Base-by-base conservation (phyloP, 306 rosid species). In the Cucurbita ficifolia region DNA sequence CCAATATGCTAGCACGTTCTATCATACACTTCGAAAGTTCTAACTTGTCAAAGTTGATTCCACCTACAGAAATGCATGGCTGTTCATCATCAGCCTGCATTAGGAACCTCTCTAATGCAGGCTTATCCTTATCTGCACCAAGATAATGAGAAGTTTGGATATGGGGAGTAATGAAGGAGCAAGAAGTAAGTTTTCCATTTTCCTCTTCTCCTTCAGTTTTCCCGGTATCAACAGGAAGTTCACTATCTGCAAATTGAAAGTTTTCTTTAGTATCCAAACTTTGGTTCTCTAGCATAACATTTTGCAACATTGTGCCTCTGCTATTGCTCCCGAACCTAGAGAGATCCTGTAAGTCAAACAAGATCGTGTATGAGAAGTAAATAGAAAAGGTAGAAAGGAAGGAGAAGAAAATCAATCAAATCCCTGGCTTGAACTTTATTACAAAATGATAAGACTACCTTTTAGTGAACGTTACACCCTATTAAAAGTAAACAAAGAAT, bases 51-150 rank as follows among this genome's bases (percentile, higher is more conserved):
- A 88, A 81, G 72, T 80, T 79, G 76, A 81, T 72, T 75, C 78
- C 74, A 69, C 87, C 86, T 56, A 16, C 85, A 45, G 58, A 71
- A 65, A 78, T 59, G 88, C 77, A 82, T 70, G 84, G 70, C 62
- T 82, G 81, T 53, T 77, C 70, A 55, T 81, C 84, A 77, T 83
- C 92, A 73, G 92, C 70, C 75, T 79, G 85, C 79, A 91, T 68
- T 64, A 91, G 36, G 60, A 91, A 95, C 69, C 92, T 76, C 83
- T 95, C 93, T 74, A 91, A 79, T 82, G 76, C 91, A 22, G 99
- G 95, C 83, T 78, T 75, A 63, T 83, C 71, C 48, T 81, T 87
- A 45, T 80, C 87, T 36, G 75, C 72, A 76, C 74, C 79, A 75
- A 67, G 73, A 81, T 80, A 64, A 82, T 81, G 76, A 82, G 79